Percentiles rank a stretch among this genome's conserved stretches.
These are phyloP conservation scores for Trichosporon sp. DNA, from an alignment of 1,284 basidiomycete species.

Conservation along the genomic window DNA sequence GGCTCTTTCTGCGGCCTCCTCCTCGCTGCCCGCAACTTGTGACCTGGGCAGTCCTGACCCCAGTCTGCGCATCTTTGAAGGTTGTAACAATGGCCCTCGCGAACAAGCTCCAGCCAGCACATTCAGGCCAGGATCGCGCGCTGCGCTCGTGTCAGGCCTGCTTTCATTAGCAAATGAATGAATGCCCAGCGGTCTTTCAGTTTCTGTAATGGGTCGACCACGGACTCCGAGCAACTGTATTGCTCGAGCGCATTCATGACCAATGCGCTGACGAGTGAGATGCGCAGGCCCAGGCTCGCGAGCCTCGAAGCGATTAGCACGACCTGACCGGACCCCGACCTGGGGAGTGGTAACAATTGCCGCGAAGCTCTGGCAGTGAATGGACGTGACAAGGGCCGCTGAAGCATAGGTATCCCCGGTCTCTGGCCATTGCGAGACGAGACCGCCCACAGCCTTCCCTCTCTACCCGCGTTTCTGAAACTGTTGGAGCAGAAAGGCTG, in stretches of 20 bases:
- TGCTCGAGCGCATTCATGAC: not conserved
- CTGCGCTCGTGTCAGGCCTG: not conserved
- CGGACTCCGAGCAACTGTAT: not conserved
- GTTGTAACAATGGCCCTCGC: not conserved
- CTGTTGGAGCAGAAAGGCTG: not conserved
- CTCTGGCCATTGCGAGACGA: not conserved
- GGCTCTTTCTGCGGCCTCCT: not conserved
- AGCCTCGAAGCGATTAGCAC: too few species aligned
- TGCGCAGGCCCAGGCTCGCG: not conserved
- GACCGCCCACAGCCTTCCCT: not conserved
- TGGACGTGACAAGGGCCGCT: not conserved
- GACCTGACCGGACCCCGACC: not conserved
- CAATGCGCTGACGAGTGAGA: not conserved
- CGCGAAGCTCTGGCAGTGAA: not conserved
- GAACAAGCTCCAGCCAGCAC: not conserved
- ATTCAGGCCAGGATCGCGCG: not conserved
- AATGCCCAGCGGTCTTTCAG: not conserved
- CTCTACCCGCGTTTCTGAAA: not conserved
- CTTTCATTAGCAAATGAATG: not conserved
- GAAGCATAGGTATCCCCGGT: not conserved
- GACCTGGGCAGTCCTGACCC: not conserved
- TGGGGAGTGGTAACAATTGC: not conserved
- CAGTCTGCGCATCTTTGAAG: not conserved
- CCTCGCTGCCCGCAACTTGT: not conserved
- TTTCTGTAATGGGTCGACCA: not conserved